Evolutionary conservation across 768 basidiomycete genomes (phyloP).

Genomic region (Neoboletus brunneissimus): DNA sequence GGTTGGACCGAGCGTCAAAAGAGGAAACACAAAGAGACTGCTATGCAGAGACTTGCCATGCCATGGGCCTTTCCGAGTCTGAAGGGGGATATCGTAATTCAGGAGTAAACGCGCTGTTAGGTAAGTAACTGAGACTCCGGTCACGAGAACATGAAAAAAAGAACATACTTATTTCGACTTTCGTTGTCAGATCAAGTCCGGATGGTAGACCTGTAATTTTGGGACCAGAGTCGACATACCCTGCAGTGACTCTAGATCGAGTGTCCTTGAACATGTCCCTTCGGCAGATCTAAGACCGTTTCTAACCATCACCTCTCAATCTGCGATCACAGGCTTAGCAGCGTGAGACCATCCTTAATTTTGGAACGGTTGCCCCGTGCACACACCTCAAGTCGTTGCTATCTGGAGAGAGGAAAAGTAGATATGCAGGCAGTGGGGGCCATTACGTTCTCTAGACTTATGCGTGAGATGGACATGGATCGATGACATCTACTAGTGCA

Average conservation of each 20-base stretch:
- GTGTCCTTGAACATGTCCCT: neutral
- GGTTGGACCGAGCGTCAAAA: neutral
- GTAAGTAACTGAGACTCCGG: neutral
- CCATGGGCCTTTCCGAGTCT: neutral
- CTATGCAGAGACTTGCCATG: neutral
- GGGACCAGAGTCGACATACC: neutral
- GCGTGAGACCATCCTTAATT: neutral
- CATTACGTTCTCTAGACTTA: neutral
- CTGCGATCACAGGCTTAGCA: slow-evolving; percentile 9
- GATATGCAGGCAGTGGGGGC: neutral
- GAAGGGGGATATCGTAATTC: slow-evolving; percentile 4
- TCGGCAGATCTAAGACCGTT: neutral
- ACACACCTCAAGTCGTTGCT: neutral
- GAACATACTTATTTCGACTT: neutral
- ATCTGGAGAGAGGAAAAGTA: neutral
- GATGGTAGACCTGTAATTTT: neutral
- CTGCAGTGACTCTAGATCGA: neutral
- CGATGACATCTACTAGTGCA: neutral
- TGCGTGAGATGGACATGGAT: neutral
- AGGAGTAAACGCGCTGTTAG: slow-evolving; percentile 10
- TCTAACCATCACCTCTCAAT: slow-evolving; percentile 12
- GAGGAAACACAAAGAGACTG: neutral
- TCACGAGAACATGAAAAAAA: neutral
- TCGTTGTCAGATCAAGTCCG: neutral
- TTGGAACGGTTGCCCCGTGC: neutral